These are phyloP conservation scores for Macrolepiota albuminosa DNA, from an alignment of 768 basidiomycete species.

Conservation along the genomic window DNA sequence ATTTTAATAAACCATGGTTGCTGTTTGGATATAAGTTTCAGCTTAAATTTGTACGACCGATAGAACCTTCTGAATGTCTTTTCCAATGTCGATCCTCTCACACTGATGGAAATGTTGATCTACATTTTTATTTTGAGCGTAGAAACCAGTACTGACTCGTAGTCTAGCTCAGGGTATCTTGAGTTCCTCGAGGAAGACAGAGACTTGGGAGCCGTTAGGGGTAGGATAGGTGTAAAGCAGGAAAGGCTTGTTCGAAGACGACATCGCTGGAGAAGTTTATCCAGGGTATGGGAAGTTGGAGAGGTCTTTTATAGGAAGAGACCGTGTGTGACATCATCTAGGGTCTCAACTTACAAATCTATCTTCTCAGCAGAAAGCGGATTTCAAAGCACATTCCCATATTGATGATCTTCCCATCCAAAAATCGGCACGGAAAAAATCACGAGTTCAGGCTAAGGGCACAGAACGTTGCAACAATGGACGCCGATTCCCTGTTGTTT, in stretches of 20 bases:
- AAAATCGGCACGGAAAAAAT: neutral
- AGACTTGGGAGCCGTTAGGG: conserved; percentile 51
- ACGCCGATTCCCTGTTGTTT: neutral
- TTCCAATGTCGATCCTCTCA: conserved; percentile 52
- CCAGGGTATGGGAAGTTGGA: neutral
- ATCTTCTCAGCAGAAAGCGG: neutral
- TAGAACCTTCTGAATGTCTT: conserved; percentile 68
- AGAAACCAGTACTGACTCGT: conserved; percentile 27
- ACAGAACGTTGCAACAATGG: neutral
- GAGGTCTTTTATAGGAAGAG: neutral
- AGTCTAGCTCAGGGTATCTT: conserved; percentile 48
- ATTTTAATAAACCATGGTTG: conserved; percentile 72
- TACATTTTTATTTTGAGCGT: neutral
- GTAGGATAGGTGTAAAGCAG: conserved; percentile 51
- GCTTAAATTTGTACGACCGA: neutral
- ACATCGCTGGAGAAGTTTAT: conserved; percentile 14
- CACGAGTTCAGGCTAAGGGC: neutral
- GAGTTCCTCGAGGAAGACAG: conserved; percentile 61
- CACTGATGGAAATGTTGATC: conserved; percentile 27
- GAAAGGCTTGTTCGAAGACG: conserved; percentile 34
- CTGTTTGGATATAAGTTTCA: conserved; percentile 14
- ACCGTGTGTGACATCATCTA: conserved; percentile 1
- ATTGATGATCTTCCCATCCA: neutral
- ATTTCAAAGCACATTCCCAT: neutral
- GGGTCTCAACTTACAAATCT: neutral